Base-by-base conservation (phyloP, 2,329 filamentous ascomycete species). In the Talaromyces sp. region DNA sequence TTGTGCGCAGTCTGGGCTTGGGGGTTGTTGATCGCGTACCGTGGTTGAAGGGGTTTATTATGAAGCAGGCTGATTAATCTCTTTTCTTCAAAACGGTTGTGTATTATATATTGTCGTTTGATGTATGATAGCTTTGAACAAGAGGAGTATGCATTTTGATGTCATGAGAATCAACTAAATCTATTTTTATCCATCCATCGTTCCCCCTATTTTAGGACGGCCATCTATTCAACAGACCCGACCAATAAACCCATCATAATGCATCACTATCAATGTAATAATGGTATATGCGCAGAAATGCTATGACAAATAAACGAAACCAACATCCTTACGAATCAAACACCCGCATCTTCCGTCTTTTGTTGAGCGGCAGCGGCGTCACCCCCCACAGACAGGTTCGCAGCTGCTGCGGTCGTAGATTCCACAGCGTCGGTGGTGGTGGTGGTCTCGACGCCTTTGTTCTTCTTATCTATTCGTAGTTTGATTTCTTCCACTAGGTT, bases 41-140 rank as follows among this genome's bases (percentile, higher is more conserved):
- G 0, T 87, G 90, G 43, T 73, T 97, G 64, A 98, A 98, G 84
- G 86, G 84, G 52, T 92, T 93, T 74, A 83, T 98, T 68, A 98
- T 98, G 94, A 86, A 86, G 69, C 82, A 82, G 69, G 87, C 87
- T 56, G 82, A 79, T 64, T 76, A 63, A 65, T 54, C 39, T 39
- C 2, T 19, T 4, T 4, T 59, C 22, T 43, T 37, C 35, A 37
- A 3, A 11, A 10, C 11, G 16, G 3, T 35, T 31, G 33, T 66
- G 41, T 62, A 52, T 39, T 50, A 62, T 57, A 63, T 60, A 47
- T 54, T 4, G 24, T 27, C 4, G 22, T 27, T 27, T 3, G 22
- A 2, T 62, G 35, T 61, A 39, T 39, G 11, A 37, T 50, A 66
- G 50, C n/a, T 56, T 31, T 56, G 52, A 54, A 37, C 11, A 39